Percentiles rank a stretch among this genome's conserved stretches.
Conservation (phyloP, 2,329 filamentous ascomycete genomes). For the Trichoderma hamatum region DNA sequence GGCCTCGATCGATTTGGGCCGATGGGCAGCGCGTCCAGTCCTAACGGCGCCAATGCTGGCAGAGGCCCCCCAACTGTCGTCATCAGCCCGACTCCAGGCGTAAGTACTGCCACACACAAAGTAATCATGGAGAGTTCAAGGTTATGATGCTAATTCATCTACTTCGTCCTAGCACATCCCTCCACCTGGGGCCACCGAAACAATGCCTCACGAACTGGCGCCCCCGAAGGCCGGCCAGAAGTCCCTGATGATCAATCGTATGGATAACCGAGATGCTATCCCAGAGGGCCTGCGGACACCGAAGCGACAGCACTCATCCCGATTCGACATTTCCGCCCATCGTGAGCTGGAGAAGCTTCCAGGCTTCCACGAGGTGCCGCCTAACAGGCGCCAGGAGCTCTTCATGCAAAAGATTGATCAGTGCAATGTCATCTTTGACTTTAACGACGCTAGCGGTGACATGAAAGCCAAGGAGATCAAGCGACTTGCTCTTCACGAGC, state of each 20-base stretch:
- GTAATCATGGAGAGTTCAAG: neutral
- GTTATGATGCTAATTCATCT: conserved; percentile 8
- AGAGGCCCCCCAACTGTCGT: conserved; percentile 81
- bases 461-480: conserved; percentile 99
- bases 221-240: conserved; percentile 92
- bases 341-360: conserved; percentile 96
- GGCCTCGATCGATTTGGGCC: conserved; percentile 49
- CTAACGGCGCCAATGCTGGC: conserved; percentile 41
- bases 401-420: conserved; percentile 99
- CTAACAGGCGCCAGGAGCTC: conserved; percentile 89
- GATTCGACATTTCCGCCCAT: conserved; percentile 97
- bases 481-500: conserved; percentile 88
- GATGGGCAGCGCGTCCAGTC: conserved; percentile 40
- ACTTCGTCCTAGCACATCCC: conserved; percentile 71
- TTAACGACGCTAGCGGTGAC: conserved; percentile 95
- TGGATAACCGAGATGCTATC: conserved; percentile 87
- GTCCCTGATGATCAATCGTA: conserved; percentile 84
- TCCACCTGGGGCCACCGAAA: conserved; percentile 90
- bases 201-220: conserved; percentile 95
- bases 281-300: conserved; percentile 94
- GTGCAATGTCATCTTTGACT: conserved; percentile 99
- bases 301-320: conserved; percentile 94
- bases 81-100: conserved; percentile 91
- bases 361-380: conserved; percentile 95
- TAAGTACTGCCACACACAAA: conserved; percentile 50